These are phyloP conservation scores for Hortiboletus rubellus DNA, from an alignment of 1,284 basidiomycete species.

Conservation along the genomic window DNA sequence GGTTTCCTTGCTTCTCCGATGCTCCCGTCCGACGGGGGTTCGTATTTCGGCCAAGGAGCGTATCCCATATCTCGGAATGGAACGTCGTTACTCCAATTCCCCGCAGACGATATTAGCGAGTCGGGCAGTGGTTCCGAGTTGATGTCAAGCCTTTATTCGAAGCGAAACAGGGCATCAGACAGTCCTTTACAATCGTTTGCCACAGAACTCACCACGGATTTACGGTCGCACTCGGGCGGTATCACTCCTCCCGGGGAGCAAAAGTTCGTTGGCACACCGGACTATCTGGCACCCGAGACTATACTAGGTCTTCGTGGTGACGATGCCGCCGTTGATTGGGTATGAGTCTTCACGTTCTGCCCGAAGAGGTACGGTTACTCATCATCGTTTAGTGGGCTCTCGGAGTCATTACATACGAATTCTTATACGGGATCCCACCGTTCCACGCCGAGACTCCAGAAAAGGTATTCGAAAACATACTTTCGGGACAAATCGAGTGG, in stretches of 20 bases:
- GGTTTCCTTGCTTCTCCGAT: slow-evolving; percentile 76
- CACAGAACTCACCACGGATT: slow-evolving; percentile 76
- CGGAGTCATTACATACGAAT: slow-evolving; percentile 98
- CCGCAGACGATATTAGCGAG: slow-evolving; percentile 80
- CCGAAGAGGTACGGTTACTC: slow-evolving; percentile 11
- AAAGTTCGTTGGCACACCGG: slow-evolving; percentile 95
- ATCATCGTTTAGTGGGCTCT: slow-evolving; percentile 79
- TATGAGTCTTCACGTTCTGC: slow-evolving; percentile 39
- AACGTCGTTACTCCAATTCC: slow-evolving; percentile 63
- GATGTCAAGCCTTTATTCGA: slow-evolving; percentile 56
- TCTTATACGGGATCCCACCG: slow-evolving; percentile 94
- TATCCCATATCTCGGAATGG: slow-evolving; percentile 56
- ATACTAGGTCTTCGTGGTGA: slow-evolving; percentile 96
- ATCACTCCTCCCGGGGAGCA: slow-evolving; percentile 80
- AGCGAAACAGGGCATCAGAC: slow-evolving; percentile 58
- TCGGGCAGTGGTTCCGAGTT: slow-evolving; percentile 83
- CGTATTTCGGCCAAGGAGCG: slow-evolving; percentile 77
- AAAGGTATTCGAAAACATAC: slow-evolving; percentile 98
- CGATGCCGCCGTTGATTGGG: slow-evolving; percentile 97
- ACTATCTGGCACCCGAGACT: slow-evolving; percentile 95
- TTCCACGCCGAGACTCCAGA: slow-evolving; percentile 98
- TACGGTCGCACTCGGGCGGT: slow-evolving; percentile 62
- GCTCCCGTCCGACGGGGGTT: slow-evolving; percentile 65
- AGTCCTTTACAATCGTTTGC: slow-evolving; percentile 82
- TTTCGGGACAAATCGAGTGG: slow-evolving; percentile 96